Evolutionary conservation across 2,329 filamentous ascomycete species (phyloP).

Genomic region (Calonectria crousiana): DNA sequence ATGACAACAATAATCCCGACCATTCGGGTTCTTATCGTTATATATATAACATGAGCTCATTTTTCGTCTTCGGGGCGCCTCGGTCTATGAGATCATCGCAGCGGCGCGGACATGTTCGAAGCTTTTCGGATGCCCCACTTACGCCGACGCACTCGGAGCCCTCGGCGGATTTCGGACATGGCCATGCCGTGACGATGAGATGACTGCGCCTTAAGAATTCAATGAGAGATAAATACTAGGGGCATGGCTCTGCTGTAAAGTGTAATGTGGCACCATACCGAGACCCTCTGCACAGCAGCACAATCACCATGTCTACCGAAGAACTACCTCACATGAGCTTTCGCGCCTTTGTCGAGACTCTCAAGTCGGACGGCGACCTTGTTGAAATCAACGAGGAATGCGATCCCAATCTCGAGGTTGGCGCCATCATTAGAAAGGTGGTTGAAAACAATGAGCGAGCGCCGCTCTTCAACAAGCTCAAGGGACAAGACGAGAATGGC

Average conservation of each 20-base stretch:
- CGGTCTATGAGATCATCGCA: background rate
- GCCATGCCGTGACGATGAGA: background rate
- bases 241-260: background rate
- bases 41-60: constrained; percentile 3
- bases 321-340: constrained; percentile 42
- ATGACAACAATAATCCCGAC: too few relatives aligned
- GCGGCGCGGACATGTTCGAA: background rate
- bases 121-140: constrained; percentile 10
- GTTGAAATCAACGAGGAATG: constrained; percentile 57
- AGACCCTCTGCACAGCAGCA: background rate
- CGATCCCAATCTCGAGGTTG: constrained; percentile 59
- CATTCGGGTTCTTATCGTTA: background rate
- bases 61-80: background rate
- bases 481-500: constrained; percentile 54
- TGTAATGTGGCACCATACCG: background rate
- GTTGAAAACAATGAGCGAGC: constrained; percentile 60
- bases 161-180: constrained; percentile 26
- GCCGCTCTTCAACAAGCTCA: constrained; percentile 65
- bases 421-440: constrained; percentile 60
- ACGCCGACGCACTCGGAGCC: constrained; percentile 4
- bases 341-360: constrained; percentile 26
- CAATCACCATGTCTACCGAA: constrained; percentile 28
- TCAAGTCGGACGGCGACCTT: constrained; percentile 54
- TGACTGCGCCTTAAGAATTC: background rate
- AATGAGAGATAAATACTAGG: constrained; percentile 4